phyloP scores from a whole-genome alignment of 2,329 filamentous ascomycete species.

The Paecilomyces sp. region DNA sequence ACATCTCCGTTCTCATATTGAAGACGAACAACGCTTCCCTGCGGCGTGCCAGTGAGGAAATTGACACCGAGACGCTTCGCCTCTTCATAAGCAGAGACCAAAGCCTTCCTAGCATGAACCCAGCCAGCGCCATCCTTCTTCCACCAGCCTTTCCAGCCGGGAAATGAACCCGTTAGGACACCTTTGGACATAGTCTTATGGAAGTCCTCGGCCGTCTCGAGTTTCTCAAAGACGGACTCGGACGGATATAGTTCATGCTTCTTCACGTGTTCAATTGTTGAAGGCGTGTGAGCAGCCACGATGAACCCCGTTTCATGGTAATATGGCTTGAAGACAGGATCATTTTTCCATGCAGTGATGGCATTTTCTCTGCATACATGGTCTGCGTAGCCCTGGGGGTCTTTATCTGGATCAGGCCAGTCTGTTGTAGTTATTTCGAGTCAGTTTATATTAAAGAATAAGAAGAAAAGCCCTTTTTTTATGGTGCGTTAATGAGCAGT shows the following conservation, averaged over 20 bases:
- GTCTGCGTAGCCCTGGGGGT: conserved; percentile 14
- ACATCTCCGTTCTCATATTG: conserved; percentile 33
- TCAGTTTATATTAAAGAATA: too few species aligned
- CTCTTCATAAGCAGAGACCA: conserved; percentile 40
- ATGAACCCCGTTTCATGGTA: conserved; percentile 40
- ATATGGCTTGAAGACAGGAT: conserved; percentile 38
- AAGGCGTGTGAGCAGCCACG: conserved; percentile 34
- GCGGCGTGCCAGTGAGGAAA: conserved; percentile 36
- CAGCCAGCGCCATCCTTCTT: conserved; percentile 40
- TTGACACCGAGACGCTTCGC: conserved; percentile 40
- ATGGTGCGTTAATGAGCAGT: too few species aligned
- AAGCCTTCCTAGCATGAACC: conserved; percentile 46
- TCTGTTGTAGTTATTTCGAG: conserved; percentile 2
- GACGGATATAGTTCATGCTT: conserved; percentile 26
- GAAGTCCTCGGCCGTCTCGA: conserved; percentile 42
- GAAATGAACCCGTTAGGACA: conserved; percentile 44
- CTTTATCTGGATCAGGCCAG: conserved; percentile 5
- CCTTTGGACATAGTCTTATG: conserved; percentile 45
- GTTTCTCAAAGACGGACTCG: conserved; percentile 20
- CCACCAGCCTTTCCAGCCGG: conserved; percentile 45
- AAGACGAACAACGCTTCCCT: conserved; percentile 33
- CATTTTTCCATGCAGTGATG: conserved; percentile 35
- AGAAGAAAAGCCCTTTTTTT: too few species aligned
- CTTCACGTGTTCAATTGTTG: conserved; percentile 31
- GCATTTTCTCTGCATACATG: conserved; percentile 19